Percentiles rank a stretch among this genome's conserved stretches.
These are phyloP conservation scores for Vitis vinifera DNA, from an alignment of 164 flowering plant genomes.

Conservation along the genomic window ASM3070453v1 NC_081822.1:3091501-3092000, in stretches of 20 bases:
- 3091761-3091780: not conserved
- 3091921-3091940: too few relatives aligned
- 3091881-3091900: too few relatives aligned
- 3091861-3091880: not conserved
- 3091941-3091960: too few relatives aligned
- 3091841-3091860: not conserved
- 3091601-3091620: conserved; percentile 58
- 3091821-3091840: too few relatives aligned
- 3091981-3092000: too few relatives aligned
- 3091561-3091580: conserved; percentile 48
- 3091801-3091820: too few relatives aligned
- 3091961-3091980: too few relatives aligned
- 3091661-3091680: conserved; percentile 50
- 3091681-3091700: conserved; percentile 51
- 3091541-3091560: not conserved
- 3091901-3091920: too few relatives aligned
- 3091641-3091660: conserved; percentile 75
- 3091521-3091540: not conserved
- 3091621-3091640: conserved; percentile 64
- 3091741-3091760: conserved; percentile 11
- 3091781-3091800: too few relatives aligned
- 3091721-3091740: conserved; percentile 46
- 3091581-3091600: conserved; percentile 27
- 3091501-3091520: not conserved
- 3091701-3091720: conserved; percentile 40